These are phyloP conservation scores for Kodamaea leandrae DNA, from an alignment of 805 yeast species.

Conservation along the genomic window DNA sequence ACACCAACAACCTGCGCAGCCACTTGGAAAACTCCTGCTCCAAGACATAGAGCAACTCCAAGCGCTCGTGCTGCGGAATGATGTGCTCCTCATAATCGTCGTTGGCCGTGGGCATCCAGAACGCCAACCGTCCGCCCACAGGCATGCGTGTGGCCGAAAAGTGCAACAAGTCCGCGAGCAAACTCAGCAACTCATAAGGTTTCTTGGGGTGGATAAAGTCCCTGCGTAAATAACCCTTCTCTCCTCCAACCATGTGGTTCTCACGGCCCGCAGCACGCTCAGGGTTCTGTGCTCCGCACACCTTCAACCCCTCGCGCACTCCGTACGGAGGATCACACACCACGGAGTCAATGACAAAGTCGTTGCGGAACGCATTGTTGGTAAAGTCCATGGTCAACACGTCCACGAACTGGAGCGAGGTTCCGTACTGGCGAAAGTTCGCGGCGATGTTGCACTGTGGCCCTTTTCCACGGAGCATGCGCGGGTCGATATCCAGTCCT, in stretches of 20 bases:
- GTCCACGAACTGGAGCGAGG: slow-evolving; percentile 60
- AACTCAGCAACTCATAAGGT: slow-evolving; percentile 74
- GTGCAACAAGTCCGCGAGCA: slow-evolving; percentile 72
- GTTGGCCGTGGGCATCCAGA: slow-evolving; percentile 98
- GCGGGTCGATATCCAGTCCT: slow-evolving; percentile 90
- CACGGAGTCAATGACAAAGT: slow-evolving; percentile 69
- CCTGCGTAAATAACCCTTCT: slow-evolving; percentile 67
- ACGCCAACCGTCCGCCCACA: slow-evolving; percentile 75
- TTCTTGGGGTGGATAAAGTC: slow-evolving; percentile 93
- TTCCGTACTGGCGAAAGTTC: slow-evolving; percentile 75
- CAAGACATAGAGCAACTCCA: slow-evolving; percentile 69
- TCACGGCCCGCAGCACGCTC: slow-evolving; percentile 74
- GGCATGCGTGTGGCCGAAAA: slow-evolving; percentile 74
- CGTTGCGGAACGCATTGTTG: slow-evolving; percentile 70
- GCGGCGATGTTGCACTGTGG: slow-evolving; percentile 49
- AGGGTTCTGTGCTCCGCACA: slow-evolving; percentile 75
- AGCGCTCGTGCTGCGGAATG: slow-evolving; percentile 74
- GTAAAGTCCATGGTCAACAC: slow-evolving; percentile 93
- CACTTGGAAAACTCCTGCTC: slow-evolving; percentile 91
- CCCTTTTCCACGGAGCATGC: slow-evolving; percentile 70
- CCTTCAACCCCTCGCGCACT: slow-evolving; percentile 91
- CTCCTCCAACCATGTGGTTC: slow-evolving; percentile 70
- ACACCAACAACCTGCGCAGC: slow-evolving; percentile 84
- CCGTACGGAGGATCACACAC: slow-evolving; percentile 98
- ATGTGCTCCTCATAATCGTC: slow-evolving; percentile 68